Conservation (phyloP, 345 rosid species). For the Syzygium grande region DNA sequence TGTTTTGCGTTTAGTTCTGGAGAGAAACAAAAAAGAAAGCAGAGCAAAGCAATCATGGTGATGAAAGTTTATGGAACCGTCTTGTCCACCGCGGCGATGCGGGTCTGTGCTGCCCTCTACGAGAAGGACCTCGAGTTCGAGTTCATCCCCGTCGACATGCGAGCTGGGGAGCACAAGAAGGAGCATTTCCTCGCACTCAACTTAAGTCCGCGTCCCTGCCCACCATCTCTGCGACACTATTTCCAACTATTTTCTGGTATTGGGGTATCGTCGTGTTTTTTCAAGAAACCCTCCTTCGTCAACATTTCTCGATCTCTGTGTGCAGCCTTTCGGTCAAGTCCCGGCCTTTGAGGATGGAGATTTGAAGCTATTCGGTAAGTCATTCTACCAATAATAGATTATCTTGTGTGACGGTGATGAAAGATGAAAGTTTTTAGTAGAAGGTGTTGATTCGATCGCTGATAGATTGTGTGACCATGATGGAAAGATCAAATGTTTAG, state of each 20-base stretch:
- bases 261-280: conserved; percentile 1
- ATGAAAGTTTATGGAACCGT: conserved; percentile 12
- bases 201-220: neutral
- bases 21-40: neutral
- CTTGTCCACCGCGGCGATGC: conserved; percentile 9
- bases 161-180: conserved; percentile 18
- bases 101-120: conserved; percentile 13
- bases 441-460: neutral
- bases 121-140: conserved; percentile 27
- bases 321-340: conserved; percentile 76
- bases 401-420: neutral
- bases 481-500: neutral
- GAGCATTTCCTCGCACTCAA: conserved; percentile 10
- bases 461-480: neutral
- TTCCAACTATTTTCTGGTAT: neutral
- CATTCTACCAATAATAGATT: too few relatives aligned
- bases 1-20: neutral
- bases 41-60: neutral
- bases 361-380: conserved; percentile 55
- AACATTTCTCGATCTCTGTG: conserved; percentile 33
- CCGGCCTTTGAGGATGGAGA: conserved; percentile 64
- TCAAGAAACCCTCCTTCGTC: conserved; percentile 6
- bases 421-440: neutral
- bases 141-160: conserved; percentile 15
- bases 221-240: neutral